phyloP scores from a whole-genome alignment of 768 basidiomycete species.

The Naganishia vaughanmartiniae region DNA sequence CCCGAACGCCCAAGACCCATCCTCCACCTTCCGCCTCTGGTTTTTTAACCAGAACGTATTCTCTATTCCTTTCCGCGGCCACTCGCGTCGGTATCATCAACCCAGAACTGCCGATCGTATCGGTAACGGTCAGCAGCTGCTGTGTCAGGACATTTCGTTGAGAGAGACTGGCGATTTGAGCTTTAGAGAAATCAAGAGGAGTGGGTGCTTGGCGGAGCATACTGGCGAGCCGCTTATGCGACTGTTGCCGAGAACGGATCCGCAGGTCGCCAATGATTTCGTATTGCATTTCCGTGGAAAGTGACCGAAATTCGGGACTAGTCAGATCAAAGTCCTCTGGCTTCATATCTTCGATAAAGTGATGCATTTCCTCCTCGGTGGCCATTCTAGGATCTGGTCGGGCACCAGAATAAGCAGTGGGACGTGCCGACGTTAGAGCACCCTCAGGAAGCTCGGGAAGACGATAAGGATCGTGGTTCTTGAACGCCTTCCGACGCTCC shows the following conservation, averaged over 20 bases:
- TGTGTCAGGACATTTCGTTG: conserved; percentile 90
- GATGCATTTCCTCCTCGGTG: conserved; percentile 87
- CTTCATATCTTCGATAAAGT: conserved; percentile 92
- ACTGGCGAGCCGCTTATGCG: conserved; percentile 81
- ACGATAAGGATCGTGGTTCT: conserved; percentile 74
- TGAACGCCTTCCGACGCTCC: conserved; percentile 53
- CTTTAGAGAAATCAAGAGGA: conserved; percentile 90
- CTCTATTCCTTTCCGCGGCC: conserved; percentile 88
- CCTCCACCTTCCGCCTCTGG: conserved; percentile 74
- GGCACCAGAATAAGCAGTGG: conserved; percentile 54
- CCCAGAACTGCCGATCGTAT: conserved; percentile 78
- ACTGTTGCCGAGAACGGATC: conserved; percentile 89
- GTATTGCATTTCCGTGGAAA: conserved; percentile 95
- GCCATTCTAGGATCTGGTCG: conserved; percentile 85
- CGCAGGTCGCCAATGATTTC: conserved; percentile 96
- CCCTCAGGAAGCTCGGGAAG: conserved; percentile 67
- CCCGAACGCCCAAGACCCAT: conserved; percentile 89
- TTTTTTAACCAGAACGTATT: conserved; percentile 94
- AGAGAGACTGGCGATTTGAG: conserved; percentile 85
- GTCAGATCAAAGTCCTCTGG: conserved; percentile 92
- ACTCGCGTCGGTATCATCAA: conserved; percentile 88
- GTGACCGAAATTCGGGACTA: conserved; percentile 81
- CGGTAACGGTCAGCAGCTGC: conserved; percentile 84
- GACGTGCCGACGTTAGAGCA: conserved; percentile 55
- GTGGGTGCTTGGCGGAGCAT: conserved; percentile 79